These are phyloP conservation scores for Dalechampia spathulata DNA, from an alignment of 441 rosid species.

Conservation along the genomic window DNA sequence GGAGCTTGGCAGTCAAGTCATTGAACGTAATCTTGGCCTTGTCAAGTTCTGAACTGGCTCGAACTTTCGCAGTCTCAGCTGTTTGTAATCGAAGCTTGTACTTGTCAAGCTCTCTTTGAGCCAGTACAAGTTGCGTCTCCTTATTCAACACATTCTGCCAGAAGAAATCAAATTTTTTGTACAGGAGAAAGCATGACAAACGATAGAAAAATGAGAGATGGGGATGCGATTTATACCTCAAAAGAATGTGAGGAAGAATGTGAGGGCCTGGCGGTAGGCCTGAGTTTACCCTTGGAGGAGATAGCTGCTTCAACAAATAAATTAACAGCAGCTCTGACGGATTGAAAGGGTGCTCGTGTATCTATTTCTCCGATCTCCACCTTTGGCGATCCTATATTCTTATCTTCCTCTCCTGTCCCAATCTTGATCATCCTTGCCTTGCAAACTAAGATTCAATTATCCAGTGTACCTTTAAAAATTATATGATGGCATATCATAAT, in stretches of 20 bases:
- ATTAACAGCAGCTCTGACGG: conserved; percentile 88
- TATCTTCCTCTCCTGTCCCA: conserved; percentile 14
- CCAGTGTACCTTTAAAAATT: too few relatives aligned
- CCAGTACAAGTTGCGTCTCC: conserved; percentile 67
- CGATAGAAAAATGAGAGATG: too few relatives aligned
- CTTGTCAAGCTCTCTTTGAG: conserved; percentile 37
- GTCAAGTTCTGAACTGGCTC: conserved; percentile 53
- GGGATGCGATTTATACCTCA: too few relatives aligned
- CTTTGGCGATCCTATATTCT: conserved; percentile 28
- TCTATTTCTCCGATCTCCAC: conserved; percentile 89
- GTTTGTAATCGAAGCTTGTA: conserved; percentile 42
- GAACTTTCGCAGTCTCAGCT: conserved; percentile 36
- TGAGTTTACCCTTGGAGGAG: conserved; percentile 41
- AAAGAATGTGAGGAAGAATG: too few relatives aligned
- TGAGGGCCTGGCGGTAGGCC: conserved; percentile 34
- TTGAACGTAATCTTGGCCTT: conserved; percentile 46
- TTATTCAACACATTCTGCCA: conserved; percentile 58
- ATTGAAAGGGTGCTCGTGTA: conserved; percentile 83
- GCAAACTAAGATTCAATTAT: too few relatives aligned
- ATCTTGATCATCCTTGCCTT: conserved; percentile 23
- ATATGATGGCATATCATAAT: too few relatives aligned
- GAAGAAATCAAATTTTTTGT: too few relatives aligned
- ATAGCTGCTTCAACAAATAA: conserved; percentile 73
- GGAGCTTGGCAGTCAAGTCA: conserved; percentile 45
- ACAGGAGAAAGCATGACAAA: too few relatives aligned